Percentiles rank a stretch among this genome's conserved stretches.
Evolutionary conservation across 192 early-diverging fungal genomes (phyloP).

Genomic region (Coemansia sp.): DNA sequence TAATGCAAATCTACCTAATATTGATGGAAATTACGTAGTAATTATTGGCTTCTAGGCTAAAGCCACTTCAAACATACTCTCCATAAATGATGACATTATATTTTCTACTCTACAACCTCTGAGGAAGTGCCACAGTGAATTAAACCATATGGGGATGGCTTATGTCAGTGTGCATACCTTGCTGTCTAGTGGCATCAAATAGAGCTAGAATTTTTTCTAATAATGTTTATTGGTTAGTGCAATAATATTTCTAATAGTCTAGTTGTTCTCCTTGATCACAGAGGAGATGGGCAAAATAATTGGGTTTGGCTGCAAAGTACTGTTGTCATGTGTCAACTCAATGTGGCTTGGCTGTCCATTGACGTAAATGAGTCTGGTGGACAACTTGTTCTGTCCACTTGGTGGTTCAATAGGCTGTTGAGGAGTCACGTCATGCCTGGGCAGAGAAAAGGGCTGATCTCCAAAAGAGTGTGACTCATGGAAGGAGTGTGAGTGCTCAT

Average conservation of each 20-base stretch:
- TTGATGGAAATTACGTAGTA: too few species aligned
- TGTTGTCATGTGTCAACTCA: constrained; percentile 36
- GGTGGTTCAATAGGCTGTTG: not conserved
- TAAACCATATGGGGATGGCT: too few species aligned
- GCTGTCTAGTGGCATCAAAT: too few species aligned
- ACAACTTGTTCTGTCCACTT: constrained; percentile 18
- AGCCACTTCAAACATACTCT: too few species aligned
- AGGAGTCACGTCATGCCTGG: not conserved
- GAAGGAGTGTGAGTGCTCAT: not conserved
- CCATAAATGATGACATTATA: too few species aligned
- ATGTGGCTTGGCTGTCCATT: constrained; percentile 39
- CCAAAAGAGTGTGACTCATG: not conserved
- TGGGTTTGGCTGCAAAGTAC: constrained; percentile 29
- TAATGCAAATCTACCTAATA: too few species aligned
- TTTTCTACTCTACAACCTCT: too few species aligned
- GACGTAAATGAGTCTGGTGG: constrained; percentile 37
- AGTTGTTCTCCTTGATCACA: constrained; percentile 13
- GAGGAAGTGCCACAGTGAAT: too few species aligned
- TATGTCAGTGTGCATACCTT: too few species aligned
- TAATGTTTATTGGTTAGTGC: not conserved
- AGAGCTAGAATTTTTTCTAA: too few species aligned
- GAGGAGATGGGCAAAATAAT: constrained; percentile 45
- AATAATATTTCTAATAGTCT: not conserved
- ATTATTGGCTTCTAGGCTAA: too few species aligned
- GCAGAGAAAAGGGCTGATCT: constrained; percentile 6